These are phyloP conservation scores for Cornus florida DNA, from an alignment of 148 eudicot genomes.

Conservation along the genomic window DNA sequence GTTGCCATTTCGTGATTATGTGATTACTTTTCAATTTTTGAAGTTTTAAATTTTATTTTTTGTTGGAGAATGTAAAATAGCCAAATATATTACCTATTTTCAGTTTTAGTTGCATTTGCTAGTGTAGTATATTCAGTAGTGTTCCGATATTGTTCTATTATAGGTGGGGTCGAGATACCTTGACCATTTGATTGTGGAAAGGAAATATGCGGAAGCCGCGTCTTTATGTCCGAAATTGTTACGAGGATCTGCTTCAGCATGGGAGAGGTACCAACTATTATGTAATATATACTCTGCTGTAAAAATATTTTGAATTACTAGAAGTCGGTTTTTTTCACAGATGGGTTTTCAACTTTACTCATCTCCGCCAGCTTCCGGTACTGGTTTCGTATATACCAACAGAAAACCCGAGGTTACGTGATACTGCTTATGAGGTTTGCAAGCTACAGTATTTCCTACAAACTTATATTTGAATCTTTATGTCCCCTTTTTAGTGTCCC, in stretches of 20 bases:
- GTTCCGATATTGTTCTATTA: slow-evolving; percentile 3
- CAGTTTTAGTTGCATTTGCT: not conserved
- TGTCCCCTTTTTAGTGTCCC: slow-evolving; percentile 12
- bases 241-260: slow-evolving; percentile 88
- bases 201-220: slow-evolving; percentile 92
- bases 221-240: slow-evolving; percentile 92
- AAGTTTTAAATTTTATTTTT: too few species aligned
- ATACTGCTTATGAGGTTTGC: slow-evolving; percentile 94
- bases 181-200: slow-evolving; percentile 88
- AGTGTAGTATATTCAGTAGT: not conserved
- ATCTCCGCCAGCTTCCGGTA: slow-evolving; percentile 92
- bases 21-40: too few species aligned
- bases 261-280: slow-evolving; percentile 72
- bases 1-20: not conserved
- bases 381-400: slow-evolving; percentile 85
- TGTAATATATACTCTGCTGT: not conserved
- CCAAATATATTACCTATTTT: not conserved
- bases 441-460: slow-evolving; percentile 13
- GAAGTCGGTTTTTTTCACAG: slow-evolving; percentile 41
- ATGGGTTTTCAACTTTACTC: slow-evolving; percentile 96
- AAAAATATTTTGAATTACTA: slow-evolving; percentile 18
- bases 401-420: slow-evolving; percentile 81
- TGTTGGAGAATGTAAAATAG: too few species aligned
- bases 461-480: slow-evolving; percentile 11
- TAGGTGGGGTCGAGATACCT: slow-evolving; percentile 93